Conservation (phyloP, 2,329 filamentous ascomycete species). For the Parastagonospora nodorum region DNA sequence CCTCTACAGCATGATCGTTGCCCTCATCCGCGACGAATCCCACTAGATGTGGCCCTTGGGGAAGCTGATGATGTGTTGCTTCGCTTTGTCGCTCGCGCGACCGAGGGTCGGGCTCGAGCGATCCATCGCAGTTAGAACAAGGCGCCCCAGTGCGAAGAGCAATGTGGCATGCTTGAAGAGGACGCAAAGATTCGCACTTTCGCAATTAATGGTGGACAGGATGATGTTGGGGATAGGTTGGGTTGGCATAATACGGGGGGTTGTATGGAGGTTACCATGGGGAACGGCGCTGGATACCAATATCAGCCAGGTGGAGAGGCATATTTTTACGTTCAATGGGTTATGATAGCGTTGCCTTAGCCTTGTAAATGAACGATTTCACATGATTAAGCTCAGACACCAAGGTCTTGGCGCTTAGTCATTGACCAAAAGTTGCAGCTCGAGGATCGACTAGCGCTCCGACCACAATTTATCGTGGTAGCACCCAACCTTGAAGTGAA, state of each 20-base stretch:
- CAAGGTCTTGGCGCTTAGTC: conserved; percentile 22
- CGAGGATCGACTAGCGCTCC: not conserved
- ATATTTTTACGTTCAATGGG: conserved; percentile 30
- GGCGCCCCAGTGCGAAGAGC: not conserved
- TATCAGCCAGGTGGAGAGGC: conserved; percentile 4
- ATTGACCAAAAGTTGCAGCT: conserved; percentile 11
- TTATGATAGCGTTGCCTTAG: conserved; percentile 42
- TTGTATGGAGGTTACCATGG: conserved; percentile 3
- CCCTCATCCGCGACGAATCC: conserved; percentile 92
- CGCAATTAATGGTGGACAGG: conserved; percentile 12
- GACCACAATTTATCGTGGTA: not conserved
- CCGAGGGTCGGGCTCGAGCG: not conserved
- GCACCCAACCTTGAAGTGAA: not conserved
- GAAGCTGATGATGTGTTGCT: conserved; percentile 2
- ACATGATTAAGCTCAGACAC: conserved; percentile 7
- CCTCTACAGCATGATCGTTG: conserved; percentile 98
- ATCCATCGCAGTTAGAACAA: not conserved
- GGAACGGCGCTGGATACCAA: not conserved
- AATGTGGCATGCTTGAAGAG: not conserved
- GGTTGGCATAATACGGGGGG: conserved; percentile 10
- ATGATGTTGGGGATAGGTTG: conserved; percentile 4
- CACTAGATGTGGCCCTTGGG: conserved; percentile 58
- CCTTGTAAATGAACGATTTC: conserved; percentile 29
- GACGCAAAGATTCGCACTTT: conserved; percentile 10
- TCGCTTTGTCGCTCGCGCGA: not conserved